Evolutionary conservation across 2,329 filamentous ascomycete genomes (phyloP), one percentile per base, ranked within the genome.

Genomic region (Hymenoscyphus scutula): DNA sequence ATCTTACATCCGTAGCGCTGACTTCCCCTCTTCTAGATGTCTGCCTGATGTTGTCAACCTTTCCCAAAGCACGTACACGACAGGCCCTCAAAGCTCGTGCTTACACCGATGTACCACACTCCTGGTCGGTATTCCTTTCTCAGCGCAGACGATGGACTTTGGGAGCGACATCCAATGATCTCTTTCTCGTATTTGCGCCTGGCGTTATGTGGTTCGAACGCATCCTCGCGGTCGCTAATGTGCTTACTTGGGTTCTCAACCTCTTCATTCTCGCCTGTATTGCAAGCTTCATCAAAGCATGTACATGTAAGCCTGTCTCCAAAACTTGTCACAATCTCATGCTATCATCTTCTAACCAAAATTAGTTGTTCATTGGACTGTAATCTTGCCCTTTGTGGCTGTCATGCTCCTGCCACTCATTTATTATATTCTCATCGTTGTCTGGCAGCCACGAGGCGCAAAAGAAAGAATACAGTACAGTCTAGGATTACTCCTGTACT

Each of bases 141-240:
- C 80, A 82, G 70, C 76, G 80, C 5, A 79, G 80, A 69, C 76
- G 80, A 0, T 81, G 80, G 79, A 78, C 80, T 0, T 68, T 82
- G 10, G 80, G 79, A 0, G 79, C 78, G 38, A 80, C 79, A 30
- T 77, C 77, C 4, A 82, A 81, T 65, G 80, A 82, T 67, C 76
- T 82, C 29, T 76, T 81, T 69, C 77, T 82, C 73, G 75, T 81
- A n/a, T 76, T 78, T 59, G 74, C 78, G 0, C 75, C 75, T 1
- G 76, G 78, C 0, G 78, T 77, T 55, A 74, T 77, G 10, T 69
- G 74, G 55, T 76, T 81, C 23, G 79, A 82, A 68, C 70, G 79
- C 7, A 69, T 81, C 27, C 77, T 80, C 61, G 78, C 79, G 37
- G 62, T 80, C 53, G 72, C 79, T 11, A 79, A 80, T n/a, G 77